Base-by-base conservation (phyloP, 2,329 filamentous ascomycete genomes). In the Fusarium haematococcum region DNA sequence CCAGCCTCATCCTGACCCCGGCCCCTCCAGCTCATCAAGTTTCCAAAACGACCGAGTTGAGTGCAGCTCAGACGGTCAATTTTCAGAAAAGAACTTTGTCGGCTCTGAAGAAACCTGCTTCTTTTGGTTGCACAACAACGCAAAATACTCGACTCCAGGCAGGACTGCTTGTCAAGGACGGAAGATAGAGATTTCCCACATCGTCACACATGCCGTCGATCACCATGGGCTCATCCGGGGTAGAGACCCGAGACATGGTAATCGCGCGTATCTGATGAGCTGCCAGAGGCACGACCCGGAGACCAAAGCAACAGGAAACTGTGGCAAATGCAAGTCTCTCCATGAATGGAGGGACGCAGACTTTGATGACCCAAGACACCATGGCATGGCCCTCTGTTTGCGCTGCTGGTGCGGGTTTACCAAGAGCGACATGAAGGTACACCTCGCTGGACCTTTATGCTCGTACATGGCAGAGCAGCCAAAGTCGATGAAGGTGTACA, bases 211-310 rank as follows among this genome's bases (percentile, higher is more conserved):
- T 32, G 65, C 65, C 7, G 10, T 45, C n/a, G 65, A 74, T n/a
- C 76, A 78, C 27, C 76, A 78, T 48, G 76, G 76, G 5, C 65
- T 78, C 23, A 67, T 78, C 30, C 71, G 76, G 39, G 76, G 70
- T 13, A 60, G 1, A 9, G 73, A 78, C 45, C 61, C 68, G 9
- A 66, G 67, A 10, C 48, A 76, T 25, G 20, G 33, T 5, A 59
- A 61, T 33, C 76, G 76, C 25, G 69, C 61, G 37, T 78, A 74
- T 48, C 27, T 78, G 14, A 56, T 75, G 27, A 66, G 50, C 18
- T 78, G 76, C 32, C 57, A 32, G 4, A 59, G 10, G 13, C 63
- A 73, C 16, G 20, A 67, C 11, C 59, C 65, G 9, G 48, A 35
- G 5, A 25, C n/a, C 20, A 78, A 78, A 37, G 66, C 68, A 7